Evolutionary conservation across 768 basidiomycete genomes (phyloP).

Genomic region (Coprinopsis cinerea): DNA sequence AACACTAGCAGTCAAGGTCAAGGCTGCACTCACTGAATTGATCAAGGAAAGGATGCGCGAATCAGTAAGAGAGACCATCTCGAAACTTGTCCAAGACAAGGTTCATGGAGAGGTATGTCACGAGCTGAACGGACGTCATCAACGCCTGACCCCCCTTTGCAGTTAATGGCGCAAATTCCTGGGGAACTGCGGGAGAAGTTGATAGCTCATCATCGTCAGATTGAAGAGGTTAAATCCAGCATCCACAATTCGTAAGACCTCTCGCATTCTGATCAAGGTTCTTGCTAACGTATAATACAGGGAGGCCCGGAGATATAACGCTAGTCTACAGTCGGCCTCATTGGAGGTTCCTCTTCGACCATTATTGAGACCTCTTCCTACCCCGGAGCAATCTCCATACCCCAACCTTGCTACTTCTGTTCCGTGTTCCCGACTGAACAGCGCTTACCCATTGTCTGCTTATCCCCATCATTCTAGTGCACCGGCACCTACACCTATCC

Average conservation of each 20-base stretch:
- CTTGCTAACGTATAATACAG: conserved; percentile 19
- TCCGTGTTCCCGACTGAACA: conserved; percentile 10
- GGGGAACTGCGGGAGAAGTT: conserved; percentile 34
- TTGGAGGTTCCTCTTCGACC: conserved; percentile 41
- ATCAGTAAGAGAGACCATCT: conserved; percentile 30
- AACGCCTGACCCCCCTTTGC: conserved; percentile 1
- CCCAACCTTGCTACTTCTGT: conserved; percentile 20
- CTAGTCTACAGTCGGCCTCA: conserved; percentile 27
- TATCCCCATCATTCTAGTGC: conserved; percentile 23
- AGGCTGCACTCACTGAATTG: conserved; percentile 34
- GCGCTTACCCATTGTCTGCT: conserved; percentile 23
- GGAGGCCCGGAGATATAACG: conserved; percentile 41
- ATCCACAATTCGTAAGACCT: conserved; percentile 41
- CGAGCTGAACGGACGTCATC: not conserved
- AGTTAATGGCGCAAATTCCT: conserved; percentile 41
- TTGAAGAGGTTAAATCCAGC: conserved; percentile 35
- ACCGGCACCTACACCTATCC: conserved; percentile 26
- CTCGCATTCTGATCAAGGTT: not conserved
- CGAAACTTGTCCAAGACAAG: conserved; percentile 31
- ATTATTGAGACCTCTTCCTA: conserved; percentile 44
- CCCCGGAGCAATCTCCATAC: conserved; percentile 40
- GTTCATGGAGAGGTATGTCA: conserved; percentile 37
- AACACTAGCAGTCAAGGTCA: conserved; percentile 33
- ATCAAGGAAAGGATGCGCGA: conserved; percentile 30
- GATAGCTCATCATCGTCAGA: conserved; percentile 35